phyloP scores from a whole-genome alignment of 371 early-diverging fungal species.

The Saksenaea vasiformis region DNA sequence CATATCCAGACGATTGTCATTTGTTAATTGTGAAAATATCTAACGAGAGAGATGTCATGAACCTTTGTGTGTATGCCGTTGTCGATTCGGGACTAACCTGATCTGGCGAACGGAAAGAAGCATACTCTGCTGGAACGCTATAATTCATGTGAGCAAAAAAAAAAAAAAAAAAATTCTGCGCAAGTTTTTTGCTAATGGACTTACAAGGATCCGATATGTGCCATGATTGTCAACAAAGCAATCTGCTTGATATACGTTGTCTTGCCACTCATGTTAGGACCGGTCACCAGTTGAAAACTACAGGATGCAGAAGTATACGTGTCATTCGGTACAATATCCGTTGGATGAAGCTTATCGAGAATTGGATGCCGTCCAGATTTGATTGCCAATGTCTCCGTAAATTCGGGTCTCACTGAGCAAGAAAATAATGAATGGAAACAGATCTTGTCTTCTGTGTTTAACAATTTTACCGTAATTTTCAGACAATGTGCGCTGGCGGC shows the following conservation, averaged over 20 bases:
- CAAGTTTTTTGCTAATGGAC: too few species aligned
- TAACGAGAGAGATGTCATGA: conserved; percentile 1
- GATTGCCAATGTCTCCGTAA: conserved; percentile 78
- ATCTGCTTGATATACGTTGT: conserved; percentile 94
- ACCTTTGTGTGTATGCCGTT: neutral
- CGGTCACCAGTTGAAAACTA: conserved; percentile 90
- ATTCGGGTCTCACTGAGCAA: conserved; percentile 73
- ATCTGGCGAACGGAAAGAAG: conserved; percentile 77
- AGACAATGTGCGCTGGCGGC: conserved; percentile 58
- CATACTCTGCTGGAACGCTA: conserved; percentile 91
- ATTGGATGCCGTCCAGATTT: conserved; percentile 87
- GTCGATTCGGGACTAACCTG: too few species aligned
- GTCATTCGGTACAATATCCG: conserved; percentile 78
- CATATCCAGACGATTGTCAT: conserved; percentile 65
- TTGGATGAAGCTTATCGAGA: conserved; percentile 53
- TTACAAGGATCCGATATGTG: conserved; percentile 92
- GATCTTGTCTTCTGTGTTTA: too few species aligned
- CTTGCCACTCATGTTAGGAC: conserved; percentile 99
- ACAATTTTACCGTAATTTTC: conserved; percentile 58
- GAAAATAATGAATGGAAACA: too few species aligned
- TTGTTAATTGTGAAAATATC: conserved; percentile 74
- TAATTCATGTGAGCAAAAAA: too few species aligned
- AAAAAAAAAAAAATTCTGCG: too few species aligned
- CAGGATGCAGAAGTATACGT: conserved; percentile 63
- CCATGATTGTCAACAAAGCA: conserved; percentile 87